Evolutionary conservation across 768 basidiomycete genomes (phyloP).

Genomic region (Lactarius quietus): DNA sequence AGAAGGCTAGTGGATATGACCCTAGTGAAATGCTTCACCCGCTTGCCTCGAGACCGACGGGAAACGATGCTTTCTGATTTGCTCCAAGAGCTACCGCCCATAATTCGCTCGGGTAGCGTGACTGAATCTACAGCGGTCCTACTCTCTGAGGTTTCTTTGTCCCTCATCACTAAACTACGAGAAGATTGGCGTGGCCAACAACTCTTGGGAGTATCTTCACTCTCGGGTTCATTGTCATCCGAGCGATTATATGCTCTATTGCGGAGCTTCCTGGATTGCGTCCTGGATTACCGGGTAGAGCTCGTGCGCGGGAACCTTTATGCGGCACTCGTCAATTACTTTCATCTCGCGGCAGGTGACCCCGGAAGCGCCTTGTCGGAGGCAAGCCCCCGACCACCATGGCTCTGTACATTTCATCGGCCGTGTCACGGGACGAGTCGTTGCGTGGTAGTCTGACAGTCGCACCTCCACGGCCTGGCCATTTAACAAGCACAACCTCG

Average conservation of each 20-base stretch:
- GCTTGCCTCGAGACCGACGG: slow-evolving; percentile 74
- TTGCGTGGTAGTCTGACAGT: slow-evolving; percentile 12
- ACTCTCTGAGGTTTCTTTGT: slow-evolving; percentile 77
- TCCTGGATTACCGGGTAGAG: slow-evolving; percentile 74
- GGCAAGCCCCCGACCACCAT: not conserved
- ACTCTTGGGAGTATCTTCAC: slow-evolving; percentile 61
- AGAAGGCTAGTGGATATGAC: slow-evolving; percentile 78
- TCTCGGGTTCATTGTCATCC: slow-evolving; percentile 67
- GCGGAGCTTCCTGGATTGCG: slow-evolving; percentile 67
- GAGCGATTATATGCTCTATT: slow-evolving; percentile 77
- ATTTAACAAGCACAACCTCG: slow-evolving; percentile 27
- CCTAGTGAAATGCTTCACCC: slow-evolving; percentile 81
- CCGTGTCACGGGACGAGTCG: slow-evolving; percentile 23
- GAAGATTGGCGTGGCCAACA: slow-evolving; percentile 74
- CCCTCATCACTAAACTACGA: slow-evolving; percentile 83
- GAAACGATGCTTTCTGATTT: slow-evolving; percentile 91
- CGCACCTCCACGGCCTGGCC: slow-evolving; percentile 31
- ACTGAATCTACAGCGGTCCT: slow-evolving; percentile 75
- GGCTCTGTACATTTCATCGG: slow-evolving; percentile 7
- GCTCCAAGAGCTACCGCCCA: slow-evolving; percentile 72
- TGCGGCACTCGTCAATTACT: slow-evolving; percentile 83
- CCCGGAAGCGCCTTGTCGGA: not conserved
- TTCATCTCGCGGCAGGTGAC: slow-evolving; percentile 58
- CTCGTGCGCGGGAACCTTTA: slow-evolving; percentile 94
- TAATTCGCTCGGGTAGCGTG: slow-evolving; percentile 60